Base-by-base conservation (phyloP, 306 rosid species). In the Albizia julibrissin region DNA sequence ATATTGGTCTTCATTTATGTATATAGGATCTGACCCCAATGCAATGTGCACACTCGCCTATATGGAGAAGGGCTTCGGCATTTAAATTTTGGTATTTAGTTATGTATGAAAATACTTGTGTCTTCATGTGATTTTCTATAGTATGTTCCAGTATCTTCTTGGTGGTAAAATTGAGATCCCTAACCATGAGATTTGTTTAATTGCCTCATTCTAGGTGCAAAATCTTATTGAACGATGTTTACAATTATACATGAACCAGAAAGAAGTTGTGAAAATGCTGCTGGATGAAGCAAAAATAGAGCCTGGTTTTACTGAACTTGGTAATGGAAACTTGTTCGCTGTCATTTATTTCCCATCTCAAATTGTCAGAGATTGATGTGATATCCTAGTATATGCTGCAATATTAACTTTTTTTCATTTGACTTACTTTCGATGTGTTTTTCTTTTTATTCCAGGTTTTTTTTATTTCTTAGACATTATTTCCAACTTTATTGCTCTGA, bases 231-330 rank as follows among this genome's bases (percentile, higher is more conserved):
- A 93, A 85, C 87, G 94, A 86, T 93, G 99, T 69, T 89, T 95
- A 16, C 99, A 95, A 80, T 91, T 93, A 31, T 94, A 95, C 83
- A 95, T 95, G 99, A 92, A 82, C 86, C 92, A 85, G 80, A 92
- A 86, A 82, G 97, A 95, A 91, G 93, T 91, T 70, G 95, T 90
- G 77, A 94, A 91, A 34, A 89, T 88, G 27, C 89, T 95, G 46
- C 81, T 89, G 74, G 83, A 73, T 75, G 89, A 92, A 83, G 99
- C 97, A 64, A 95, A 93, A 79, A 93, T 95, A 80, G 97, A 95
- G 84, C 99, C 98, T 74, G 92, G 93, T 86, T 95, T 95, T 84
- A 95, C 98, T 4, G 94, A 94, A 82, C 91, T 89, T 72, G 97
- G 99, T 95, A 93, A 76, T 31, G 64, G 18, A 42, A 74, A 43